phyloP scores from a whole-genome alignment of 441 rosid genomes.

The Omphalea diandra region DNA sequence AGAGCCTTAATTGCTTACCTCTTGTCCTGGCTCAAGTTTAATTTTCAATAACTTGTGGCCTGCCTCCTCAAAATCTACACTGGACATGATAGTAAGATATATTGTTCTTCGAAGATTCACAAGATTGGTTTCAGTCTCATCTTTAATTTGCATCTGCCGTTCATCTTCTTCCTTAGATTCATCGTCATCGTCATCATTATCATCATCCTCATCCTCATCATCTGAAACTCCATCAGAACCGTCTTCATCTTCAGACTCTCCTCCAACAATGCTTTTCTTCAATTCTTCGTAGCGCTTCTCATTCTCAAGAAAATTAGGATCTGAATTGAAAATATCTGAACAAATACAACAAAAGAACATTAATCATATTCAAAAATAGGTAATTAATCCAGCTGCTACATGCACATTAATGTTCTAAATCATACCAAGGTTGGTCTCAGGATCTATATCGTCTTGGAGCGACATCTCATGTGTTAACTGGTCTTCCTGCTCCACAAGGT shows the following conservation, averaged over 20 bases:
- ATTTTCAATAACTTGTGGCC: conserved; percentile 93
- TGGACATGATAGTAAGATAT: conserved; percentile 94
- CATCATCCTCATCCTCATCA: conserved; percentile 57
- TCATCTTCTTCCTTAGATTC: conserved; percentile 43
- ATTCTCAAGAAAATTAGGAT: conserved; percentile 72
- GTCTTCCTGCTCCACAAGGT: conserved; percentile 84
- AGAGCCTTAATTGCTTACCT: conserved; percentile 45
- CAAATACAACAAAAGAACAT: conserved; percentile 10
- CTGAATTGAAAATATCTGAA: conserved; percentile 83
- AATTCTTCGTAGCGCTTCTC: conserved; percentile 84
- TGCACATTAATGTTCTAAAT: conserved; percentile 15
- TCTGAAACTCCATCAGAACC: conserved; percentile 65
- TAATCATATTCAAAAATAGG: conserved; percentile 13
- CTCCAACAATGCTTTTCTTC: conserved; percentile 81
- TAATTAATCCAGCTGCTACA: conserved; percentile 10
- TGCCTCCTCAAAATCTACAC: conserved; percentile 98
- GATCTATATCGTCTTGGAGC: conserved; percentile 61
- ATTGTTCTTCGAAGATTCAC: conserved; percentile 92
- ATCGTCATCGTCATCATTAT: conserved; percentile 44
- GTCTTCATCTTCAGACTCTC: conserved; percentile 78
- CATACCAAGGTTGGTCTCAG: conserved; percentile 80
- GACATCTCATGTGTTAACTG: conserved; percentile 78
- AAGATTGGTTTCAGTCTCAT: conserved; percentile 94
- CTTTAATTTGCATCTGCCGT: conserved; percentile 69
- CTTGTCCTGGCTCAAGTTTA: conserved; percentile 95